Evolutionary conservation across 345 rosid genomes (phyloP).

Genomic region (Corchorus olitorius): DNA sequence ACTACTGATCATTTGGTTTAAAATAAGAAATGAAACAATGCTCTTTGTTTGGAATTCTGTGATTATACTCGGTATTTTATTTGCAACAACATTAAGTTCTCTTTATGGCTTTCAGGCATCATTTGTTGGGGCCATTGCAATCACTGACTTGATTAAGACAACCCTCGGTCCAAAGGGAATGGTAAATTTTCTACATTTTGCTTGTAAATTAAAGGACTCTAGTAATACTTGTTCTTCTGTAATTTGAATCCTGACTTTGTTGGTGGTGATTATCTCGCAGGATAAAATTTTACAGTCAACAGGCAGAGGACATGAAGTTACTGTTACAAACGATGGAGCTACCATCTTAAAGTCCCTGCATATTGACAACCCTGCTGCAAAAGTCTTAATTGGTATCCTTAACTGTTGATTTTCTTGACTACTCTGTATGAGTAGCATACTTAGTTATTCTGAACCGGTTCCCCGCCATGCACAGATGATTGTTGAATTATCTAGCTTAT

Average conservation of each 20-base stretch:
- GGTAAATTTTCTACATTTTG: constrained; percentile 47
- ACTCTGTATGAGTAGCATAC: background rate
- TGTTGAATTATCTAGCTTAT: constrained; percentile 6
- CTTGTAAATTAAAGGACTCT: background rate
- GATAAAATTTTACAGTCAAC: constrained; percentile 98
- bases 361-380: constrained; percentile 95
- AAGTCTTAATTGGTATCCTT: constrained; percentile 91
- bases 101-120: constrained; percentile 57
- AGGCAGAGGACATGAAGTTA: constrained; percentile 76
- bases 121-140: constrained; percentile 93
- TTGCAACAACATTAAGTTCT: background rate
- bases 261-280: constrained; percentile 35
- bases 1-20: background rate
- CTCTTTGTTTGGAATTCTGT: constrained; percentile 12
- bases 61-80: background rate
- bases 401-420: background rate
- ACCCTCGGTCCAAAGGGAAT: constrained; percentile 98
- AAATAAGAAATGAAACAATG: background rate
- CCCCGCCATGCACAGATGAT: background rate
- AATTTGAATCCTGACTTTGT: constrained; percentile 10
- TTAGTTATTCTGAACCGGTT: background rate
- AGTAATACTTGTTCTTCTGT: background rate
- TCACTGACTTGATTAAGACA: constrained; percentile 88
- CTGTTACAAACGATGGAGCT: constrained; percentile 97
- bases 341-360: constrained; percentile 94